These are phyloP conservation scores for Rutstroemia sp. DNA, from an alignment of 2,329 filamentous ascomycete species.

Conservation along the genomic window DNA sequence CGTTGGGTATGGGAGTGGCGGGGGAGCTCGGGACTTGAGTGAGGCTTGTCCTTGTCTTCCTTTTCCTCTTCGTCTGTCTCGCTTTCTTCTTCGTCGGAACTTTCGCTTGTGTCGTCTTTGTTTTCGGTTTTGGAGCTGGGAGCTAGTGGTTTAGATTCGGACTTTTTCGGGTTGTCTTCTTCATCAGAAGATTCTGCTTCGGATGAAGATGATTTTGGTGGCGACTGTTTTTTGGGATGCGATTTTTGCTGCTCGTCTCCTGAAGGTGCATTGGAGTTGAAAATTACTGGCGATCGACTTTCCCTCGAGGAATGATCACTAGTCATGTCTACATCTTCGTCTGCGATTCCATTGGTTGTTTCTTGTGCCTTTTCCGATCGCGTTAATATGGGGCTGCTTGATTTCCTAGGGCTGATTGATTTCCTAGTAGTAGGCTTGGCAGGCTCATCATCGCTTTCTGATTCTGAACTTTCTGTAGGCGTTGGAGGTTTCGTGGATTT, in stretches of 20 bases:
- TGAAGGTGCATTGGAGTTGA: constrained; percentile 10
- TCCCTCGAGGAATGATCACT: constrained; percentile 20
- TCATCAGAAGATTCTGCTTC: constrained; percentile 3
- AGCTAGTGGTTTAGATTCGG: neutral
- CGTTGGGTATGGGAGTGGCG: neutral
- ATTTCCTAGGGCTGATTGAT: neutral
- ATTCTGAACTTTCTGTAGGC: neutral
- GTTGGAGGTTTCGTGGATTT: constrained; percentile 1
- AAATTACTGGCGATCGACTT: constrained; percentile 26
- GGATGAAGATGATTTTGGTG: neutral
- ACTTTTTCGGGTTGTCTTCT: neutral
- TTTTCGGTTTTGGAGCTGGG: neutral
- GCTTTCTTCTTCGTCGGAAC: no score
- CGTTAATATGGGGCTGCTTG: neutral
- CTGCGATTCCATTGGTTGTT: neutral
- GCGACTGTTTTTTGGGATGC: neutral
- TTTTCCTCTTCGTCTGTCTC: constrained; percentile 6
- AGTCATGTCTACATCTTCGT: constrained; percentile 13
- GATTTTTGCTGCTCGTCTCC: neutral
- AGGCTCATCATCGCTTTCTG: neutral
- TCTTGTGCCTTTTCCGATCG: neutral
- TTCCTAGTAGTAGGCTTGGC: neutral
- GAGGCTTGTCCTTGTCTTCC: constrained; percentile 3
- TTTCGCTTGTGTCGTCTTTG: neutral
- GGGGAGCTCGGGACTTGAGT: constrained; percentile 7